Evolutionary conservation across 148 eudicot species (phyloP).

Genomic region (Spergularia bocconei): DNA sequence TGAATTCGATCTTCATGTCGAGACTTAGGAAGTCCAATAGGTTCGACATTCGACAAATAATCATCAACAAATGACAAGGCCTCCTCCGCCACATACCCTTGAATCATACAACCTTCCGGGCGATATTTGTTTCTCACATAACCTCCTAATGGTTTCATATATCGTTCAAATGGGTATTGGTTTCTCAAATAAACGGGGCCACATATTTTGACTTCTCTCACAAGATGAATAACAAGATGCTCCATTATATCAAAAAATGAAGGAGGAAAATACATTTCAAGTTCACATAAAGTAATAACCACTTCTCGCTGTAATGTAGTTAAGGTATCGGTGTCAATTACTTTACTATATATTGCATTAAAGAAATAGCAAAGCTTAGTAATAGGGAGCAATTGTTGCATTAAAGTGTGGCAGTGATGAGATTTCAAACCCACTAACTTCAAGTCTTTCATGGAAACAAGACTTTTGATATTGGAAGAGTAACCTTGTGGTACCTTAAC

Average conservation of each 20-base stretch:
- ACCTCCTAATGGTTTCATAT: neutral
- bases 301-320: too few species aligned
- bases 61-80: neutral
- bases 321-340: neutral
- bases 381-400: neutral
- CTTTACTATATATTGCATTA: neutral
- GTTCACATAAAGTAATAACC: neutral
- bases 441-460: neutral
- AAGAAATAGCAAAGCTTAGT: neutral
- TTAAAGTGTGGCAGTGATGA: neutral
- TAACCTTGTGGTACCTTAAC: neutral
- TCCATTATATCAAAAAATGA: neutral
- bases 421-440: neutral
- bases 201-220: neutral
- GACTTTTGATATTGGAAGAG: neutral
- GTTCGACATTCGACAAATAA: neutral
- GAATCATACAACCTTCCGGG: neutral
- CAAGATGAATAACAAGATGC: neutral
- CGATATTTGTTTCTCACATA: neutral
- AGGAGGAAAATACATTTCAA: neutral
- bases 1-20: neutral
- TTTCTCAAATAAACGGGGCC: slow-evolving; percentile 3
- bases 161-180: neutral
- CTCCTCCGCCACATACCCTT: neutral
- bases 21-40: neutral